These are phyloP conservation scores for Sicyos baderoa DNA, from an alignment of 306 rosid genomes.

Conservation along the genomic window DNA sequence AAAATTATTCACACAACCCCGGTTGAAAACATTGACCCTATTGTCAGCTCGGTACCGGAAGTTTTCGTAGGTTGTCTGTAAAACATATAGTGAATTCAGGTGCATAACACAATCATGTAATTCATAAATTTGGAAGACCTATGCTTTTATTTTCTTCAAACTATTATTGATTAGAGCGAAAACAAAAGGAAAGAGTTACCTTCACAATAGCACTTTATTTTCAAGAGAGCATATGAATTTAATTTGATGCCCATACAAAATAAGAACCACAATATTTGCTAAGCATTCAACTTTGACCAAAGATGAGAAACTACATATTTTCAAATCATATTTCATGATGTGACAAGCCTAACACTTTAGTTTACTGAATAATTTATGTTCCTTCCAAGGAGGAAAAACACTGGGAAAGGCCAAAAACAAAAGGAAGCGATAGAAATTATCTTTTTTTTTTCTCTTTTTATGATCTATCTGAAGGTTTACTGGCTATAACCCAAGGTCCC, in stretches of 20 bases:
- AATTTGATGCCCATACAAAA: neutral
- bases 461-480: neutral
- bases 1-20: slow-evolving; percentile 68
- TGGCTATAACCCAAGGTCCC: neutral
- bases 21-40: slow-evolving; percentile 62
- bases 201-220: neutral
- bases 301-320: neutral
- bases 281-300: slow-evolving; percentile 4
- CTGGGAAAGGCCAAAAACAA: neutral
- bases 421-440: neutral
- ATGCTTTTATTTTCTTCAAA: neutral
- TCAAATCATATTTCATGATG: slow-evolving; percentile 5
- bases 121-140: neutral
- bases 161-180: neutral
- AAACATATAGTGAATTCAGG: neutral
- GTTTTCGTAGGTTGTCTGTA: slow-evolving; percentile 87
- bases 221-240: neutral
- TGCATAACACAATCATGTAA: neutral
- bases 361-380: neutral
- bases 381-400: neutral
- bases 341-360: neutral
- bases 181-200: neutral
- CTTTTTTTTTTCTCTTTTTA: neutral
- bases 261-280: neutral
- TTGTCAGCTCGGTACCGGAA: slow-evolving; percentile 74